These are phyloP conservation scores for Nothophaeocryptopus gaeumannii DNA, from an alignment of 2,329 filamentous ascomycete genomes.

Conservation along the genomic window DNA sequence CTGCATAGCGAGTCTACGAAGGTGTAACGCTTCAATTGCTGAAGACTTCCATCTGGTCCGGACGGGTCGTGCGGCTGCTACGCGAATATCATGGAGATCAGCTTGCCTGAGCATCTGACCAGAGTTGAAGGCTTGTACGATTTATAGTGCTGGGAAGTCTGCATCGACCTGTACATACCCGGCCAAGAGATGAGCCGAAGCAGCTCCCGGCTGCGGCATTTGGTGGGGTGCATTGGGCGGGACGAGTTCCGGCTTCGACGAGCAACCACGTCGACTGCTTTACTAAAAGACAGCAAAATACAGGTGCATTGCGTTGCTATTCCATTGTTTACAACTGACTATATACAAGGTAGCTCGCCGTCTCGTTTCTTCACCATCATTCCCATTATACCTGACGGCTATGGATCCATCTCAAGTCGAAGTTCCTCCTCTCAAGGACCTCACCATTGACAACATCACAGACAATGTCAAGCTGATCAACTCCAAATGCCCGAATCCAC, in stretches of 20 bases:
- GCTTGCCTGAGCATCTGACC: no score
- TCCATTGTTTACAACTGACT: not conserved
- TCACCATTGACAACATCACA: slow-evolving; percentile 78
- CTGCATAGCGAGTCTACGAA: slow-evolving; percentile 12
- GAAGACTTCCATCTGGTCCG: not conserved
- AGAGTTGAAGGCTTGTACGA: no score
- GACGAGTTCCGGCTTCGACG: slow-evolving; percentile 16
- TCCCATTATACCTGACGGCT: not conserved
- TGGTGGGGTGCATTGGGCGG: slow-evolving; percentile 14
- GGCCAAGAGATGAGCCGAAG: slow-evolving; percentile 10
- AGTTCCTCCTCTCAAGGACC: slow-evolving; percentile 60
- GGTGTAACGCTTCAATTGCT: not conserved
- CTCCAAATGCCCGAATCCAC: slow-evolving; percentile 62
- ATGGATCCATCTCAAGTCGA: slow-evolving; percentile 47
- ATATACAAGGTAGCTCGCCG: slow-evolving; percentile 3
- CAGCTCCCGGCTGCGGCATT: slow-evolving; percentile 7
- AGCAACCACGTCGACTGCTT: slow-evolving; percentile 15
- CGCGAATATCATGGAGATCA: no score
- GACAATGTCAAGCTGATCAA: slow-evolving; percentile 74
- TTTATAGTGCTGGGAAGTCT: no score
- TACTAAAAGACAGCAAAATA: slow-evolving; percentile 13
- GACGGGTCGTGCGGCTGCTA: no score
- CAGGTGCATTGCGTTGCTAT: not conserved
- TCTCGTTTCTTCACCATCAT: not conserved
- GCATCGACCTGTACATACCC: no score